Conservation (phyloP, 192 early-diverging fungal species). For the Coemansia sp. region DNA sequence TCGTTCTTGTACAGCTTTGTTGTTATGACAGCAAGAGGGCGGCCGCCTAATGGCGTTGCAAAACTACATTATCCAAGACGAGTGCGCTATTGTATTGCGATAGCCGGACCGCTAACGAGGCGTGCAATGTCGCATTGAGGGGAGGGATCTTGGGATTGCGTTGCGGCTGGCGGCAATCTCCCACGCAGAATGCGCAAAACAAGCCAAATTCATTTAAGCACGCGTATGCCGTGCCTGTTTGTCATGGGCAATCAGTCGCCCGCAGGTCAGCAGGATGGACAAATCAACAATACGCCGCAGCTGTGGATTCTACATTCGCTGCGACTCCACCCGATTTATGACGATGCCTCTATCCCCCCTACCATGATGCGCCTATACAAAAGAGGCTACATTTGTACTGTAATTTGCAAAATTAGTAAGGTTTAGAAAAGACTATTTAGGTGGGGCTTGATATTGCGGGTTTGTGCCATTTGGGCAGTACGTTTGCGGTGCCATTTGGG, state of each 20-base stretch:
- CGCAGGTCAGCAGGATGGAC: not conserved
- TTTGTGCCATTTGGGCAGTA: too few relatives aligned
- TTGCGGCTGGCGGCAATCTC: not conserved
- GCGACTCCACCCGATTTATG: not conserved
- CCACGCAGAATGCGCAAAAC: not conserved
- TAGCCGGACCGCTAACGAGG: not conserved
- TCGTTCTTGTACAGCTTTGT: slow-evolving; percentile 6
- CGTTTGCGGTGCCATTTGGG: too few relatives aligned
- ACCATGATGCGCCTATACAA: not conserved
- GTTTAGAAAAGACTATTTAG: too few relatives aligned
- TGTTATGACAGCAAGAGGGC: not conserved
- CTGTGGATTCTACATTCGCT: not conserved
- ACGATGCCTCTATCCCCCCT: not conserved
- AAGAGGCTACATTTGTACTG: not conserved
- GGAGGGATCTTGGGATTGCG: not conserved
- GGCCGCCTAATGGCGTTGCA: not conserved
- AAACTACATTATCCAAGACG: not conserved
- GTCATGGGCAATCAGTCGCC: not conserved
- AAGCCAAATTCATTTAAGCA: slow-evolving; percentile 1
- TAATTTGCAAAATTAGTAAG: too few relatives aligned
- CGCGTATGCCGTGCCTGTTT: not conserved
- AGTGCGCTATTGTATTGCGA: not conserved
- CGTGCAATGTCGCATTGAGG: not conserved
- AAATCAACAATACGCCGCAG: not conserved
- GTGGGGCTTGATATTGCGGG: too few relatives aligned